Evolutionary conservation across 2,329 filamentous ascomycete species (phyloP), one percentile per base, ranked within the genome.

Genomic region (Arachnomyces sp.): DNA sequence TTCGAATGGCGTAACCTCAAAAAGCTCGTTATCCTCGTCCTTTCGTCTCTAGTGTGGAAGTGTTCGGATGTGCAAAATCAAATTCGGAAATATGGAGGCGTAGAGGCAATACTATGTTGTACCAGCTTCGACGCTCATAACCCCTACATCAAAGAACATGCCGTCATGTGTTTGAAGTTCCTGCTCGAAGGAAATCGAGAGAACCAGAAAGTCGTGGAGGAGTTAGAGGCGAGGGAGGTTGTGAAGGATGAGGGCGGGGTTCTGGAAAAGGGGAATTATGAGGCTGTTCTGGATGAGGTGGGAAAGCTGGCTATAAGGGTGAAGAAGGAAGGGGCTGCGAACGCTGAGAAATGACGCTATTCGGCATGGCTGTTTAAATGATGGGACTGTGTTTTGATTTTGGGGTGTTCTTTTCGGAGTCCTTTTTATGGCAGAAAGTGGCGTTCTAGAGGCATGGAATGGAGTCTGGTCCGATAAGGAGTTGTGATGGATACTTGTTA

Each of bases 101-200:
- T 96, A 32, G 85, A 94, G 50, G 82, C 86, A 0, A 74, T 96
- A 14, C 75, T 95, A 12, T 88, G 88, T 55, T 95, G 88, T 63
- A 95, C 88, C 53, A 77, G 81, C 25, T 92, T 92, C 57, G 90
- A 96, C 57, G 87, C 90, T 51, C 80, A 94, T 64, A 95, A 95
- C 56, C 87, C 88, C 0, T 95, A 90, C 57, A 89, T 94, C 47
- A 86, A 90, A 54, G 90, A 96, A 61, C 85, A 89, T 48, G 86
- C 87, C 2, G 86, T 89, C 36, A 81, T 94, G 58, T 89, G 85
- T 50, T 73, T 93, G n/a, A 89, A 90, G 57, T 93, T 78, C 52
- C 55, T 76, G 14, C 63, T 77, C 5, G 74, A 77, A 43, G 63
- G 63, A 1, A 72, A 71, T 40, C 54, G 59, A 9, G 68, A 70